Conservation (phyloP, 2,329 filamentous ascomycete species). For the Apiospora arundinis region DNA sequence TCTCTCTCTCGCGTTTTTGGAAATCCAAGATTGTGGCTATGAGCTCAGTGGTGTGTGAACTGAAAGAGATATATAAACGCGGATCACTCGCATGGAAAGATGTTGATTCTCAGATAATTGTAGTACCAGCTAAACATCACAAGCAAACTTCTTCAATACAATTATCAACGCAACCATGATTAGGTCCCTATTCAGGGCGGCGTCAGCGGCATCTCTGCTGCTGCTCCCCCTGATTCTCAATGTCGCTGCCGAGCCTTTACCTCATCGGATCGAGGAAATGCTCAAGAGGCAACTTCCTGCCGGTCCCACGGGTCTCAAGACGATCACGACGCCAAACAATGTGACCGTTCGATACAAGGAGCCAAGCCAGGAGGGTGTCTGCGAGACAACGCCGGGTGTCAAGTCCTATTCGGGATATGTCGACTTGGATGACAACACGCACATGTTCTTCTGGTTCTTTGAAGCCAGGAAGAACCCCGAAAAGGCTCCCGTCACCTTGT, state of each 20-base stretch:
- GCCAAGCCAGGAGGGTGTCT: conserved; percentile 53
- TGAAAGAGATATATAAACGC: background rate
- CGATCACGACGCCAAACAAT: conserved; percentile 38
- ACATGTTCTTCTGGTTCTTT: conserved; percentile 58
- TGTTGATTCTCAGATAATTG: background rate
- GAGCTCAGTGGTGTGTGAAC: background rate
- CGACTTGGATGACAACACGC: conserved; percentile 46
- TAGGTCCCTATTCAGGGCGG: conserved; percentile 38
- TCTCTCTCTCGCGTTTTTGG: too few relatives aligned
- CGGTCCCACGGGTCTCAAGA: conserved; percentile 38
- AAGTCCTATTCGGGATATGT: conserved; percentile 51
- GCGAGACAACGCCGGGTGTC: conserved; percentile 49
- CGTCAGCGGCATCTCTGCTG: background rate
- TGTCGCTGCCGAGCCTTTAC: background rate
- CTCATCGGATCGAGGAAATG: background rate
- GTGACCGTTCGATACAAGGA: conserved; percentile 55
- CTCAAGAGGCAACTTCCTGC: conserved; percentile 44
- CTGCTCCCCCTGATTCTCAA: background rate
- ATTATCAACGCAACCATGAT: background rate
- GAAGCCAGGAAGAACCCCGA: conserved; percentile 54
- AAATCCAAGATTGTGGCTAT: background rate
- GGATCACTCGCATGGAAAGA: background rate
- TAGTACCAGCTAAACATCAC: background rate
- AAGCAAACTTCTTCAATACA: background rate
- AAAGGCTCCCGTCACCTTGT: conserved; percentile 56